phyloP scores from a whole-genome alignment of 768 basidiomycete species.

The Polyporus arcularius region DNA sequence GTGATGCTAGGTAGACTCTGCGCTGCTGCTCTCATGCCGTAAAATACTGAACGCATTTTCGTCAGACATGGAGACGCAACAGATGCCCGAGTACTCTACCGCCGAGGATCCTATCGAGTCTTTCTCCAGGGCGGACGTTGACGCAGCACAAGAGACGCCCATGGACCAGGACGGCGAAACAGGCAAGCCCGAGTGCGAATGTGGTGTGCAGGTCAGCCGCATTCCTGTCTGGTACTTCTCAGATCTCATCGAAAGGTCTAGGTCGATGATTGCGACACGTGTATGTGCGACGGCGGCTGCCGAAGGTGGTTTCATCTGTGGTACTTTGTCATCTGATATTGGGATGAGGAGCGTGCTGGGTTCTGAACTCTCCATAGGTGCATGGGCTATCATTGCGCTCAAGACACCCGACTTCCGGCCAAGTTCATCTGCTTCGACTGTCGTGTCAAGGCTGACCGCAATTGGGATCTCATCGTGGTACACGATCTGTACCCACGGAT shows the following conservation, averaged over 20 bases:
- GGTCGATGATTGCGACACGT: conserved; percentile 53
- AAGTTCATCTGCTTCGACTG: conserved; percentile 78
- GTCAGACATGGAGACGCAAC: conserved; percentile 37
- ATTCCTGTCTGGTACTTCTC: not conserved
- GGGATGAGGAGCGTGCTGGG: not conserved
- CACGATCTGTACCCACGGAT: conserved; percentile 57
- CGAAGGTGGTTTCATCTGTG: conserved; percentile 76
- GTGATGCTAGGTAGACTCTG: conserved; percentile 49
- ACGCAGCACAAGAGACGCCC: not conserved
- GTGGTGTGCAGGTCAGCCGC: conserved; percentile 54
- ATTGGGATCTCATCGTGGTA: conserved; percentile 69
- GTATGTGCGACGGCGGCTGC: conserved; percentile 75
- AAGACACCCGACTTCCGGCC: conserved; percentile 58
- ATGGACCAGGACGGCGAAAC: conserved; percentile 17
- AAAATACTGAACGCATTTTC: not conserved
- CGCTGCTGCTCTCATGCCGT: not conserved
- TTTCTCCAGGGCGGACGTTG: conserved; percentile 29
- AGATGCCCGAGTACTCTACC: not conserved
- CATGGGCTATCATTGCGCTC: conserved; percentile 64
- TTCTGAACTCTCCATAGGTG: conserved; percentile 43
- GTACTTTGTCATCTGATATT: conserved; percentile 38
- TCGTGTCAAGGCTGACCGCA: conserved; percentile 62
- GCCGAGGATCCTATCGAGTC: conserved; percentile 39
- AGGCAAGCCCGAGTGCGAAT: conserved; percentile 61
- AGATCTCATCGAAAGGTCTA: conserved; percentile 26